These are phyloP conservation scores for Penicillium sumatraense DNA, from an alignment of 2,329 filamentous ascomycete species.

Conservation along the genomic window DNA sequence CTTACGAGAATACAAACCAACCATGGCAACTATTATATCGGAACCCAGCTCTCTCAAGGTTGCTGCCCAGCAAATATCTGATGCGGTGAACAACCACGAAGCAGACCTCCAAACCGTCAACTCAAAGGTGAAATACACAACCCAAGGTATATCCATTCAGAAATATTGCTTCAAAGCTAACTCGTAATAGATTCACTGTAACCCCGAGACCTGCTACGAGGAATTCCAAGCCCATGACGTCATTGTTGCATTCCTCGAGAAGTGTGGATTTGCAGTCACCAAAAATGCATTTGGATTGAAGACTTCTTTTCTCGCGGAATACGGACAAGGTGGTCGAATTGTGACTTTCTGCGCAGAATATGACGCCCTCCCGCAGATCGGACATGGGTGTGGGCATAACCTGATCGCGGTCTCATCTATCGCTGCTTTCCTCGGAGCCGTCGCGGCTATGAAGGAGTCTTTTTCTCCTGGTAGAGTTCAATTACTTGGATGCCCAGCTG, in stretches of 20 bases:
- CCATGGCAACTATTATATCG: neutral
- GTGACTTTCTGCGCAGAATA: slow-evolving; percentile 41
- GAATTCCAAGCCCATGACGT: slow-evolving; percentile 56
- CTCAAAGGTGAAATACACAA: neutral
- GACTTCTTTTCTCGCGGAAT: slow-evolving; percentile 54
- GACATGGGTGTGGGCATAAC: slow-evolving; percentile 40
- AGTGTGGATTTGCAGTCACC: slow-evolving; percentile 48
- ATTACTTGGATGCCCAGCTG: slow-evolving; percentile 36
- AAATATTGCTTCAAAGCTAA: neutral
- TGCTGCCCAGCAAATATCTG: neutral
- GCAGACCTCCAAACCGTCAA: neutral
- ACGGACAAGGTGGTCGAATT: slow-evolving; percentile 27
- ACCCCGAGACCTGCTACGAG: slow-evolving; percentile 55
- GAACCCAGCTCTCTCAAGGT: neutral
- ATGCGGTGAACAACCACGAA: neutral
- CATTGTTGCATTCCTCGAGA: slow-evolving; percentile 47
- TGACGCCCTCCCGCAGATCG: slow-evolving; percentile 38
- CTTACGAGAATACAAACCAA: no score
- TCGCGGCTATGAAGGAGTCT: slow-evolving; percentile 44
- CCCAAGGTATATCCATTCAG: neutral
- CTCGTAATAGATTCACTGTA: slow-evolving; percentile 35
- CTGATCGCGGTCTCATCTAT: slow-evolving; percentile 30
- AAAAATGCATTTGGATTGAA: slow-evolving; percentile 53
- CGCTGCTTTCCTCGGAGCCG: slow-evolving; percentile 46
- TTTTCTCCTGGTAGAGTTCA: slow-evolving; percentile 35